phyloP scores from a whole-genome alignment of 176 grass and related monocot species.

The Cocos nucifera region DNA sequence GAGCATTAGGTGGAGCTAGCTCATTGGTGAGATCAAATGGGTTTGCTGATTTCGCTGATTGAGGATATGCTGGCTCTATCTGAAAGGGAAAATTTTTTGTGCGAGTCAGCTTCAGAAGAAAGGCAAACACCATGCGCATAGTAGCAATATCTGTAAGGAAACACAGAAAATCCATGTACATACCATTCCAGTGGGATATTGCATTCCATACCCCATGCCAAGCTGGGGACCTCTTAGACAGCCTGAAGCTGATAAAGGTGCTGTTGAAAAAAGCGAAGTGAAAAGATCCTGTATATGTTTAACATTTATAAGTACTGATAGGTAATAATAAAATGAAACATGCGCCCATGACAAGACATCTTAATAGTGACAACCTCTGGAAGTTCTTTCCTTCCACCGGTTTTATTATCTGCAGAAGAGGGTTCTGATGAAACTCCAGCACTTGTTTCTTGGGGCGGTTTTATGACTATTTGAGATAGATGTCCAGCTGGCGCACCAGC shows the following conservation, averaged over 20 bases:
- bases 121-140: background rate
- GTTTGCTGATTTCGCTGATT: constrained; percentile 55
- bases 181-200: constrained; percentile 68
- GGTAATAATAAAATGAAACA: no score
- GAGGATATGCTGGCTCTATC: constrained; percentile 54
- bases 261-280: constrained; percentile 58
- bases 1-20: constrained; percentile 36
- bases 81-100: constrained; percentile 28
- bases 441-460: constrained; percentile 25
- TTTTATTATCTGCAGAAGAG: constrained; percentile 43
- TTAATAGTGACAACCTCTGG: constrained; percentile 30
- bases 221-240: constrained; percentile 62
- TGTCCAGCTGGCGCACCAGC: constrained; percentile 21
- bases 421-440: constrained; percentile 39
- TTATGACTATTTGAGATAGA: constrained; percentile 35
- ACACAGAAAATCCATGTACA: constrained; percentile 7
- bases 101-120: constrained; percentile 17
- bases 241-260: constrained; percentile 43
- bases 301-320: constrained; percentile 6
- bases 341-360: no score
- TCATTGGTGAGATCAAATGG: constrained; percentile 84
- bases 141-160: background rate
- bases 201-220: constrained; percentile 81
- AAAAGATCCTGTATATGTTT: constrained; percentile 67
- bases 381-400: constrained; percentile 65